Conservation (phyloP, 768 basidiomycete species). For the Phaffia australis region DNA sequence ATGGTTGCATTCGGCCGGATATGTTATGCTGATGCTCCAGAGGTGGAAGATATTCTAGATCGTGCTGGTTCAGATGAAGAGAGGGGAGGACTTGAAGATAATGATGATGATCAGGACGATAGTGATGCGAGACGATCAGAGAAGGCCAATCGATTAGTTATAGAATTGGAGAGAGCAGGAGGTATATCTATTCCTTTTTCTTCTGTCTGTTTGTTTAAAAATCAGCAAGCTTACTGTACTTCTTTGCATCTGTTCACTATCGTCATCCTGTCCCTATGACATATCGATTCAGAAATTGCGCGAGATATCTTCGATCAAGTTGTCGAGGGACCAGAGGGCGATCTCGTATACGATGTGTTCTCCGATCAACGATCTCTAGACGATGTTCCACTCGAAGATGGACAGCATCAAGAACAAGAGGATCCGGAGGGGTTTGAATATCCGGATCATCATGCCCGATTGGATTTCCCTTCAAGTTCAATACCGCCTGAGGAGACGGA, state of each 20-base stretch:
- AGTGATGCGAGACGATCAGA: not conserved
- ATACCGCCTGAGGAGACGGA: too few species aligned
- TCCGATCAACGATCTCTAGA: too few species aligned
- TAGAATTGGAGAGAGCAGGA: conserved; percentile 22
- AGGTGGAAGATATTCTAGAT: conserved; percentile 22
- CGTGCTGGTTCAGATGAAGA: not conserved
- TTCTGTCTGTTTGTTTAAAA: conserved; percentile 2
- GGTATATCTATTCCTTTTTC: conserved; percentile 14
- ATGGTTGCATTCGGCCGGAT: conserved; percentile 32
- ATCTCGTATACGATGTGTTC: conserved; percentile 36
- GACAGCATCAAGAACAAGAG: too few species aligned
- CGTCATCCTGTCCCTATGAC: not conserved
- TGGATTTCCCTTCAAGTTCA: too few species aligned
- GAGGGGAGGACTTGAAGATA: not conserved
- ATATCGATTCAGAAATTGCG: conserved; percentile 29
- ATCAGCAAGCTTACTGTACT: too few species aligned
- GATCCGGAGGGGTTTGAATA: too few species aligned
- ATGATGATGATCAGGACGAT: not conserved
- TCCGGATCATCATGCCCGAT: too few species aligned
- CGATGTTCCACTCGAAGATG: too few species aligned
- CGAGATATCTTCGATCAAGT: conserved; percentile 34
- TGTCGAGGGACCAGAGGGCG: conserved; percentile 36
- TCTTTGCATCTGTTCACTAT: too few species aligned
- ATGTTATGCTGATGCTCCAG: conserved; percentile 31
- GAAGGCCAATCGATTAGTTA: conserved; percentile 13